A percentile compares a stretch with the other conserved stretches of the same genome.
Evolutionary conservation across 2,329 filamentous ascomycete genomes (phyloP).

Genomic region (Penicillium janthinellum): DNA sequence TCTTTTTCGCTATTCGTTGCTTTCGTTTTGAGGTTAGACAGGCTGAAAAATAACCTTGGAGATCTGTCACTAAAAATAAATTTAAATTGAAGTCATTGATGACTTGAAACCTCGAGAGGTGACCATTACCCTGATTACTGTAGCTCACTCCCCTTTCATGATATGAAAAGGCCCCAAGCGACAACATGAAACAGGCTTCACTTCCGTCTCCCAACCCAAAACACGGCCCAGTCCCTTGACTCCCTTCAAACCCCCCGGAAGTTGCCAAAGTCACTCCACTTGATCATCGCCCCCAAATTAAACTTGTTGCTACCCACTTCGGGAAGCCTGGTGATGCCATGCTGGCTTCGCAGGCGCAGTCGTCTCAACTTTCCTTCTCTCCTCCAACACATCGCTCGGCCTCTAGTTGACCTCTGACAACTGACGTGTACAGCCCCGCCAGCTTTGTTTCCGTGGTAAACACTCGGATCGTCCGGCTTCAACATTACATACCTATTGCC

Average conservation of each 20-base stretch:
- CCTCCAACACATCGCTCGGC: neutral
- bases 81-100: neutral
- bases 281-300: slow-evolving; percentile 25
- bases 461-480: neutral
- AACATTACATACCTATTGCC: slow-evolving; percentile 4
- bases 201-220: neutral
- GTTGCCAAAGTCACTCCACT: slow-evolving; percentile 24
- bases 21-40: neutral
- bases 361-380: neutral
- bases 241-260: slow-evolving; percentile 9
- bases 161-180: slow-evolving; percentile 2
- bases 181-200: slow-evolving; percentile 9
- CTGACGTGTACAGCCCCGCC: neutral
- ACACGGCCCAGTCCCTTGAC: slow-evolving; percentile 4
- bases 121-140: neutral
- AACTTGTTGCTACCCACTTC: slow-evolving; percentile 19
- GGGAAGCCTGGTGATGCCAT: slow-evolving; percentile 15
- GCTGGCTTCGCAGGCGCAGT: slow-evolving; percentile 6
- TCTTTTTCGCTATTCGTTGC: neutral
- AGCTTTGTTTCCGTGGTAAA: slow-evolving; percentile 7
- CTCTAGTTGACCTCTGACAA: neutral
- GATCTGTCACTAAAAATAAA: neutral
- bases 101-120: neutral
- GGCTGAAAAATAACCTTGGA: neutral
- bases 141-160: neutral